These are phyloP conservation scores for Cordyceps javanica DNA, from an alignment of 2,329 filamentous ascomycete genomes.

Conservation along the genomic window DNA sequence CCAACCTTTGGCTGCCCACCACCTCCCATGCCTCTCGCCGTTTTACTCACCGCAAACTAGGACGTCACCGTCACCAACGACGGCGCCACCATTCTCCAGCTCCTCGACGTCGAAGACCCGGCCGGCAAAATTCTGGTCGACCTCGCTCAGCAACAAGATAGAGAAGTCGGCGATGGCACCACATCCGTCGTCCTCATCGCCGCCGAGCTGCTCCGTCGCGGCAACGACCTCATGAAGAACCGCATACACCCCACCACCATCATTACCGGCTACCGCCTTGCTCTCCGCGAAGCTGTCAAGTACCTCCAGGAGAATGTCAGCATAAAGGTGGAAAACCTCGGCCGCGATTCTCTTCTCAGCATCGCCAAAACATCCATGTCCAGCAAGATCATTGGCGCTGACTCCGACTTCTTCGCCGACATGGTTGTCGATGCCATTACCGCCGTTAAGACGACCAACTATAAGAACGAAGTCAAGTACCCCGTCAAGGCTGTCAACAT, in stretches of 20 bases:
- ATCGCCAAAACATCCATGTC: conserved; percentile 99
- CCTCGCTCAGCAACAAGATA: conserved; percentile 95
- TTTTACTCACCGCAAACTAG: conserved; percentile 34
- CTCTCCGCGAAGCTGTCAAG: conserved; percentile 90
- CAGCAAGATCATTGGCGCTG: conserved; percentile 94
- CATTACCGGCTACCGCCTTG: conserved; percentile 95
- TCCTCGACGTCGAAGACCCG: conserved; percentile 95
- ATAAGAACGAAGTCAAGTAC: conserved; percentile 86
- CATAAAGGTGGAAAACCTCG: conserved; percentile 88
- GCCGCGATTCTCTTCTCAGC: conserved; percentile 82
- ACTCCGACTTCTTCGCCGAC: conserved; percentile 94
- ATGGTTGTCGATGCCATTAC: conserved; percentile 97
- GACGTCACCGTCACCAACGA: conserved; percentile 99
- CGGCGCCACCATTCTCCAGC: conserved; percentile 89
- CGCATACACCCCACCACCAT: conserved; percentile 99
- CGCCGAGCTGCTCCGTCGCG: conserved; percentile 85
- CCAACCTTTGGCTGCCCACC: not conserved
- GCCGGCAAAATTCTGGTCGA: conserved; percentile 98
- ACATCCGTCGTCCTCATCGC: conserved; percentile 97
- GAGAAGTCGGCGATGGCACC: conserved; percentile 96
- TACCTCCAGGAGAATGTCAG: conserved; percentile 99
- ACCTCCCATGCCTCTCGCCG: conserved; percentile 10
- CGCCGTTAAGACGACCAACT: conserved; percentile 89
- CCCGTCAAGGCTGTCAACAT: conserved; percentile 99
- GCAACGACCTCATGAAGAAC: conserved; percentile 99